Evolutionary conservation across 257 asterid species (phyloP).

Genomic region (Capsicum baccatum): DNA sequence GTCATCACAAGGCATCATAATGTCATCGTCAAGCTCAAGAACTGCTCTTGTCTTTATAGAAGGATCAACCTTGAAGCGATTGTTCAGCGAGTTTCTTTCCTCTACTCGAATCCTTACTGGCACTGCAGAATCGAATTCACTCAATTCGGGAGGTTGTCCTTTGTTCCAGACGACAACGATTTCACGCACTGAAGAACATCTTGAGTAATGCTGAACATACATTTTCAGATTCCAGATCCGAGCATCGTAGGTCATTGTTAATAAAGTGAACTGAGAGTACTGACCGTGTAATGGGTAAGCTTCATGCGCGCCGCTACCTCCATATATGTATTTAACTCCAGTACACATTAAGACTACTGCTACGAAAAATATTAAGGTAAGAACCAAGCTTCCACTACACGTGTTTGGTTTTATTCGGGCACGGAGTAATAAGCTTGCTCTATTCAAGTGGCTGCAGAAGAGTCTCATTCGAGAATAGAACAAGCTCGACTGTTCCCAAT

Average conservation of each 20-base stretch:
- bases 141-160: conserved; percentile 68
- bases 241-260: conserved; percentile 94
- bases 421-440: conserved; percentile 60
- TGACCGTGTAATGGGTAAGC: conserved; percentile 67
- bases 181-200: conserved; percentile 92
- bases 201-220: conserved; percentile 82
- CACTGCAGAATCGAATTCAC: conserved; percentile 79
- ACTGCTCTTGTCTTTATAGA: conserved; percentile 73
- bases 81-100: conserved; percentile 77
- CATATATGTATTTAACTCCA: conserved; percentile 64
- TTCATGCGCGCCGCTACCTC: conserved; percentile 90
- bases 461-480: conserved; percentile 65
- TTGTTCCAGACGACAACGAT: conserved; percentile 96
- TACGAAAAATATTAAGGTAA: conserved; percentile 39
- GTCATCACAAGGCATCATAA: conserved; percentile 92
- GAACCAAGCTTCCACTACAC: conserved; percentile 52
- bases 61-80: conserved; percentile 77
- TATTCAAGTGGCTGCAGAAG: conserved; percentile 72
- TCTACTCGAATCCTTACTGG: conserved; percentile 85
- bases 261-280: conserved; percentile 84
- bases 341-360: conserved; percentile 55
- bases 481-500: conserved; percentile 56
- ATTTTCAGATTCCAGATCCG: conserved; percentile 93
- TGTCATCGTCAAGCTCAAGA: conserved; percentile 95
- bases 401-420: conserved; percentile 64